phyloP scores from a whole-genome alignment of 306 rosid species.

The Vachellia pachyceras region DNA sequence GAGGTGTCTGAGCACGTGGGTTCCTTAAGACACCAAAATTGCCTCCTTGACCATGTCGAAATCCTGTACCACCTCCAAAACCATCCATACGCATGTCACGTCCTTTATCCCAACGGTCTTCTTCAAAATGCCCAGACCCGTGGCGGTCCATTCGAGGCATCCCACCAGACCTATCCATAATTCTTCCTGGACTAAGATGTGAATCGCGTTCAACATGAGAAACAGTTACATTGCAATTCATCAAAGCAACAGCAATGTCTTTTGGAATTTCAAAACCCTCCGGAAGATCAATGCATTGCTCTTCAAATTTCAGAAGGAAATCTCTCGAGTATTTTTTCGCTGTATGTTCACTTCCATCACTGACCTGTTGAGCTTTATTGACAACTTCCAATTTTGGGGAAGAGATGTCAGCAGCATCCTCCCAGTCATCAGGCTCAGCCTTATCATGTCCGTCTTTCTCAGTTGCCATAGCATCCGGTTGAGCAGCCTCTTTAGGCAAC shows the following conservation, averaged over 20 bases:
- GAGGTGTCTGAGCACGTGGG: slow-evolving; percentile 60
- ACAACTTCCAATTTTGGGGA: slow-evolving; percentile 67
- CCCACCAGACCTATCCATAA: slow-evolving; percentile 59
- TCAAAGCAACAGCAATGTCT: slow-evolving; percentile 57
- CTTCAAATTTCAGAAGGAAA: slow-evolving; percentile 77
- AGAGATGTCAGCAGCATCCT: slow-evolving; percentile 90
- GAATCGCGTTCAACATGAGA: slow-evolving; percentile 65
- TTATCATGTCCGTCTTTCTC: slow-evolving; percentile 54
- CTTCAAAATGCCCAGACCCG: slow-evolving; percentile 66
- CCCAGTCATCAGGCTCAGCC: slow-evolving; percentile 94
- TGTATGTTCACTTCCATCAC: slow-evolving; percentile 55
- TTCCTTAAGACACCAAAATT: slow-evolving; percentile 77
- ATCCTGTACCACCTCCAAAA: slow-evolving; percentile 60
- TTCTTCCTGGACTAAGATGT: slow-evolving; percentile 65
- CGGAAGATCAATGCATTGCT: slow-evolving; percentile 70
- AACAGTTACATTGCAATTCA: slow-evolving; percentile 39
- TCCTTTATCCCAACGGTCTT: slow-evolving; percentile 79
- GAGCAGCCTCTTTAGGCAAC: slow-evolving; percentile 46
- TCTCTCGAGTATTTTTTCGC: slow-evolving; percentile 81
- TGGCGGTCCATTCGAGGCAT: slow-evolving; percentile 72
- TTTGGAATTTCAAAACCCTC: slow-evolving; percentile 57
- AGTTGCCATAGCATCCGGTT: slow-evolving; percentile 39
- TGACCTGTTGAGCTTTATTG: slow-evolving; percentile 44
- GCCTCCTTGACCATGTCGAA: slow-evolving; percentile 65
- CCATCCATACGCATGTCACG: slow-evolving; percentile 59